phyloP scores from a whole-genome alignment of 1,284 basidiomycete species.

The Hymenochaete sp. region DNA sequence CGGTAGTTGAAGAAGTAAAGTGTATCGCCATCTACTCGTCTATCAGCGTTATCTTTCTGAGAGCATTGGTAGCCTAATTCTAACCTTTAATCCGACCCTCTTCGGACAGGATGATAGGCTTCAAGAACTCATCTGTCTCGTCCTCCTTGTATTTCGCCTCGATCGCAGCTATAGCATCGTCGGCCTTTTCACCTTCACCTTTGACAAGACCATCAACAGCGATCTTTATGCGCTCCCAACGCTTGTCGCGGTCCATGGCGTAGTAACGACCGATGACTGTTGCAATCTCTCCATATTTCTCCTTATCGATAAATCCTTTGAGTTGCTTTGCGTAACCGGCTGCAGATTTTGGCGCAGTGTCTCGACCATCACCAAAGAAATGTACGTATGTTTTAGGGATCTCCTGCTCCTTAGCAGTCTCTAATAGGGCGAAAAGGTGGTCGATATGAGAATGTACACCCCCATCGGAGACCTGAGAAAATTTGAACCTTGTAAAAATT shows the following conservation, averaged over 20 bases:
- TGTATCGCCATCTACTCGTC: slow-evolving; percentile 53
- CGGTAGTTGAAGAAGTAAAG: slow-evolving; percentile 94
- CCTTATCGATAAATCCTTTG: slow-evolving; percentile 67
- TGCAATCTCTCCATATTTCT: slow-evolving; percentile 66
- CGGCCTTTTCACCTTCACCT: slow-evolving; percentile 60
- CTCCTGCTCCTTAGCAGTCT: slow-evolving; percentile 76
- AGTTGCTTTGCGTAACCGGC: slow-evolving; percentile 68
- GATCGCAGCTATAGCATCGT: slow-evolving; percentile 58
- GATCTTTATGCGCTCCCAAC: slow-evolving; percentile 86
- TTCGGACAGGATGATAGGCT: slow-evolving; percentile 80
- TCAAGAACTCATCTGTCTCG: slow-evolving; percentile 87
- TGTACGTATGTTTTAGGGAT: slow-evolving; percentile 83
- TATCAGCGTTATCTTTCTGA: slow-evolving; percentile 17
- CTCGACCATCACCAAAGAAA: slow-evolving; percentile 85
- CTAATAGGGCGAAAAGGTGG: slow-evolving; percentile 80
- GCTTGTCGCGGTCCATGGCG: slow-evolving; percentile 92
- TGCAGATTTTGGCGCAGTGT: slow-evolving; percentile 79
- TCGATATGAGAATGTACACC: slow-evolving; percentile 91
- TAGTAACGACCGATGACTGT: slow-evolving; percentile 86
- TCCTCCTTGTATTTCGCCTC: slow-evolving; percentile 70
- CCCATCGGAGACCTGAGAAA: slow-evolving; percentile 70
- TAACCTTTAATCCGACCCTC: slow-evolving; percentile 74
- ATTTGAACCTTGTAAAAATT: background rate
- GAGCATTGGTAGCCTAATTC: background rate
- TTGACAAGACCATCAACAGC: slow-evolving; percentile 76